Percentiles rank a stretch among this genome's conserved stretches.
phyloP scores from a whole-genome alignment of 208 protist genomes.

The Angomonas deanei region DNA sequence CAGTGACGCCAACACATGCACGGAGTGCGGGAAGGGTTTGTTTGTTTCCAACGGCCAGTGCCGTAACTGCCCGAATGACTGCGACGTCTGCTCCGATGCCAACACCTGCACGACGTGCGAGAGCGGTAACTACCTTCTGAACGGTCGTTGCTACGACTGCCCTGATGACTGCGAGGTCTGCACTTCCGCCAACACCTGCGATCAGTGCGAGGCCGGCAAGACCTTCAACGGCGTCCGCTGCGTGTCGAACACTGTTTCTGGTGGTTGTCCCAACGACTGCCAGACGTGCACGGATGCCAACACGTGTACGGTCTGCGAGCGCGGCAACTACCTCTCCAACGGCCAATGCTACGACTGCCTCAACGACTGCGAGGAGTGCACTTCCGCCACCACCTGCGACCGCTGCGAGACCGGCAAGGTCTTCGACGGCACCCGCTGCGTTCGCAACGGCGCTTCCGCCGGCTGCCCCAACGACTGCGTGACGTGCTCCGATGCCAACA shows the following conservation, averaged over 20 bases:
- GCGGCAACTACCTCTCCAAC: background rate
- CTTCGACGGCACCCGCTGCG: background rate
- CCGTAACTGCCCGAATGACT: no score
- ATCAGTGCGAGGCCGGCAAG: background rate
- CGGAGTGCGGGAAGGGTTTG: no score
- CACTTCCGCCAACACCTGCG: background rate
- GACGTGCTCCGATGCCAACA: background rate
- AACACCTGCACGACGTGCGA: background rate
- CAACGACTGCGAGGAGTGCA: background rate
- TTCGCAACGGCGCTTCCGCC: background rate
- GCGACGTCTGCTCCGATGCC: no score
- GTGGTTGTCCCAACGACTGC: background rate
- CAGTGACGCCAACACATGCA: no score
- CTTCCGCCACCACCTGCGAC: background rate
- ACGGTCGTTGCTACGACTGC: background rate
- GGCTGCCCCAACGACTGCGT: background rate
- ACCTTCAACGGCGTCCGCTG: background rate
- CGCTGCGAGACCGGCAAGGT: background rate
- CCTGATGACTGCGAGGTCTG: background rate
- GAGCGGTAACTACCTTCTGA: background rate
- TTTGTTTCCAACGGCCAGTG: no score
- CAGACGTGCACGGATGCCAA: background rate
- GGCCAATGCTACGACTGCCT: background rate
- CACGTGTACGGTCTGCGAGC: background rate
- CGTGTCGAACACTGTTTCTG: background rate